Evolutionary conservation across 1,139 yeast genomes (phyloP), one percentile per base, ranked within the genome.

Genomic region (Blastobotrys buckinghamii): DNA sequence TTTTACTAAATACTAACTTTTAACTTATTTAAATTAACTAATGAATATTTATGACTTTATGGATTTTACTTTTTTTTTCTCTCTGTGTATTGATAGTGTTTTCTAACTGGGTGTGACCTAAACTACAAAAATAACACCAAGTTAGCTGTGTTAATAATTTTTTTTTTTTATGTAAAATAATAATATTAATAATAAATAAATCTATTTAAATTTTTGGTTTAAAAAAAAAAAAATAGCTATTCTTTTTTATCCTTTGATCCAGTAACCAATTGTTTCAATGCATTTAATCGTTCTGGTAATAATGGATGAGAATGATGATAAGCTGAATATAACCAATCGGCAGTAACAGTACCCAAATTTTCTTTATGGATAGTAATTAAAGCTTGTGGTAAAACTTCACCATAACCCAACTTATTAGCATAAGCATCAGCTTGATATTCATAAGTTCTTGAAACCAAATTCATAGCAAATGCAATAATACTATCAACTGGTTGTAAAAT

Each of bases 381-480:
- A 1, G 96, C 82, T 51, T 74, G 73, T 47, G 85, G 77, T 64
- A 92, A 77, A 47, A 81, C 82, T 33, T 76, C 74, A 8, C 84
- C 74, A 63, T 81, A 82, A 27, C 95, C 95, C 57, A 82, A 77
- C 47, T 75, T 72, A 51, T 78, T 80, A 10, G 97, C 97, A 63
- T 78, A 90, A 49, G 76, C 80, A 65, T 92, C 97, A 20, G 98
- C 98, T 69, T 92, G 89, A 62, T 82, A 92, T 71, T 92, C 98
- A 59, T 84, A 84, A 60, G 81, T 79, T 76, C 98, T 84, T 13
- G 90, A 79, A 50, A 87, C 65, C 50, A 82, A 70, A 65, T 87
- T 84, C 73, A 78, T 76, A 34, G 71, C 69, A 59, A 89, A 88
- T 53, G 81, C 78, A 63, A 84, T 66, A 22, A 78, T 65, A 55